Evolutionary conservation across 129 eudicot species (phyloP), one percentile per base, ranked within the genome.

Genomic region (Tanacetum coccineum): DNA sequence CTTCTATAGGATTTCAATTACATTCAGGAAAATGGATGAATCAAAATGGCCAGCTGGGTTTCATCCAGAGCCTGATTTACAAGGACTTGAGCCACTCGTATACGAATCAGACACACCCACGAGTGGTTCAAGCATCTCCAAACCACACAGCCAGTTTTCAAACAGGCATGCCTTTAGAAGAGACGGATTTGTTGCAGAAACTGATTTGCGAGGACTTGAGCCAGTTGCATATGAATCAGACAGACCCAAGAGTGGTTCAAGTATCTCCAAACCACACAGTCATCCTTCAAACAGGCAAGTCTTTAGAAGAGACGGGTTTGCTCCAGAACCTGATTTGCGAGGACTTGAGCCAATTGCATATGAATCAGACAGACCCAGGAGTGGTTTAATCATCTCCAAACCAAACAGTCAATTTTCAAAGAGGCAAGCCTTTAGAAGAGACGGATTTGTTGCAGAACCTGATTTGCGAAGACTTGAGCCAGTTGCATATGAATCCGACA

Each of bases 11-110:
- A 89, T 94, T 63, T 94, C 99, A 67, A 87, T 94, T 45, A 94
- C 99, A 9, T 94, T 94, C 59, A 75, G 99, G 69, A 94, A 80
- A 81, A 94, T 94, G 99, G 99, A 83, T 51, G 99, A 94, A 57
- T 67, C 93, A 30, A 94, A 89, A 66, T 51, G 85, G 77, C 97
- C 99, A 17, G 7, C 21, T 14, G 86, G 84, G 57, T 82, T 76
- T 78, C 75, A 70, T 39, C 87, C 95, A 40, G 99, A 94, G 70
- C 85, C 85, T 14, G 97, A 89, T 78, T 62, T 94, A 76, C 93
- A 72, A 84, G 97, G 93, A 30, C 83, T 94, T 11, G 77, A 87
- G 70, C 97, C 95, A 55, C 75, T 94, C 49, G 12, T 81, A 1
- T 84, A 79, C 60, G 90, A 82, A 64, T 66, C 57, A 6, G 83